Conservation (phyloP, 192 early-diverging fungal genomes). For the Jimgerdemannia flammicorona region DNA sequence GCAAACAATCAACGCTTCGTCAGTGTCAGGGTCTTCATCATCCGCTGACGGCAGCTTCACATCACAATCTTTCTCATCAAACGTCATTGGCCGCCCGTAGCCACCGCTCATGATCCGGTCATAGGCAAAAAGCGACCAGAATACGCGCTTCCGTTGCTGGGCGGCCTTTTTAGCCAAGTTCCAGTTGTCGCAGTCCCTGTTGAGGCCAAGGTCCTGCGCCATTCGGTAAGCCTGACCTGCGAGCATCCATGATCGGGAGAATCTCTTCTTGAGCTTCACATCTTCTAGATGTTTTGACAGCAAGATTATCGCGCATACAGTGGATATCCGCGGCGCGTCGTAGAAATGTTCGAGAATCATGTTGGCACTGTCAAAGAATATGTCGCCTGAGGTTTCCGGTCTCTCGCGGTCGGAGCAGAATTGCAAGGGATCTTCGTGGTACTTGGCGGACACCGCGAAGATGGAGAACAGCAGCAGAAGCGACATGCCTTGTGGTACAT, state of each 20-base stretch:
- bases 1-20: constrained; percentile 14
- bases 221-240: constrained; percentile 66
- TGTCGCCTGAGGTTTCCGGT: constrained; percentile 19
- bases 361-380: constrained; percentile 51
- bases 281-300: constrained; percentile 60
- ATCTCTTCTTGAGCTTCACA: constrained; percentile 33
- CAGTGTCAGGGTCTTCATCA: constrained; percentile 17
- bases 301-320: constrained; percentile 56
- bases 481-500: constrained; percentile 7
- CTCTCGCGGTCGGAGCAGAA: constrained; percentile 5
- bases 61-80: constrained; percentile 37
- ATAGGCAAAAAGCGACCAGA: constrained; percentile 67
- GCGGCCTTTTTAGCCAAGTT: constrained; percentile 39
- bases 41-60: constrained; percentile 9
- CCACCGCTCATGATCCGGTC: constrained; percentile 63
- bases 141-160: constrained; percentile 58
- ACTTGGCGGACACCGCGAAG: constrained; percentile 29
- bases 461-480: constrained; percentile 20
- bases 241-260: constrained; percentile 59
- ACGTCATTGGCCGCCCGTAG: constrained; percentile 52
- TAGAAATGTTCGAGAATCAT: constrained; percentile 57
- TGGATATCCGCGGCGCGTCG: constrained; percentile 46
- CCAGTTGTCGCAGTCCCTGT: constrained; percentile 57
- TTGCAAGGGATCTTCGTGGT: constrained; percentile 8
- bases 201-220: constrained; percentile 74